These are phyloP conservation scores for Euclidium syriacum DNA, from an alignment of 345 rosid species.

Conservation along the genomic window DNA sequence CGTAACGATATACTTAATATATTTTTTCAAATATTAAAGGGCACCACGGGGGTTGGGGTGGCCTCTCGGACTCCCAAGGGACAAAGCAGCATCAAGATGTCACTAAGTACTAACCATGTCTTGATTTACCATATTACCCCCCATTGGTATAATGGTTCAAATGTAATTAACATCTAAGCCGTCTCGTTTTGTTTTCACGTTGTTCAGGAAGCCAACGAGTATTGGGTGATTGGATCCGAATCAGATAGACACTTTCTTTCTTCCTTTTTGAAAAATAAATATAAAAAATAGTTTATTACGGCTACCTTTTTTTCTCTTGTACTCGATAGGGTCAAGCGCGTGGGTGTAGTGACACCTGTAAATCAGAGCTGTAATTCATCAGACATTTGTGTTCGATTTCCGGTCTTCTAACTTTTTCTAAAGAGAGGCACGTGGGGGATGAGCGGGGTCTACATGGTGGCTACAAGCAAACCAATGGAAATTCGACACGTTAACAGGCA, in stretches of 20 bases:
- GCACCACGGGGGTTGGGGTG: slow-evolving; percentile 6
- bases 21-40: not conserved
- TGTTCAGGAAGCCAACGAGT: too few species aligned
- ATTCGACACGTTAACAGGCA: slow-evolving; percentile 12
- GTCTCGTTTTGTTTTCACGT: not conserved
- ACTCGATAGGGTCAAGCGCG: not conserved
- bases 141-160: too few species aligned
- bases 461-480: not conserved
- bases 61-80: slow-evolving; percentile 26
- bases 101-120: not conserved
- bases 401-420: not conserved
- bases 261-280: not conserved
- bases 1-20: not conserved
- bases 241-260: slow-evolving; percentile 21
- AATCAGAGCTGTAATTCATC: not conserved
- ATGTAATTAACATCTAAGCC: slow-evolving; percentile 13
- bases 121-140: too few species aligned
- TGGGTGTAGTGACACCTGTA: slow-evolving; percentile 16
- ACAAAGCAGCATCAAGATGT: slow-evolving; percentile 7
- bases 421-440: slow-evolving; percentile 2
- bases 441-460: slow-evolving; percentile 11
- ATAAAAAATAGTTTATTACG: not conserved
- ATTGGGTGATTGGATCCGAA: slow-evolving; percentile 18
- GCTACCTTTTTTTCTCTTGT: not conserved
- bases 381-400: not conserved